Evolutionary conservation across 371 early-diverging fungal species (phyloP), one percentile per base, ranked within the genome.

Genomic region (Mucor circinelloides): DNA sequence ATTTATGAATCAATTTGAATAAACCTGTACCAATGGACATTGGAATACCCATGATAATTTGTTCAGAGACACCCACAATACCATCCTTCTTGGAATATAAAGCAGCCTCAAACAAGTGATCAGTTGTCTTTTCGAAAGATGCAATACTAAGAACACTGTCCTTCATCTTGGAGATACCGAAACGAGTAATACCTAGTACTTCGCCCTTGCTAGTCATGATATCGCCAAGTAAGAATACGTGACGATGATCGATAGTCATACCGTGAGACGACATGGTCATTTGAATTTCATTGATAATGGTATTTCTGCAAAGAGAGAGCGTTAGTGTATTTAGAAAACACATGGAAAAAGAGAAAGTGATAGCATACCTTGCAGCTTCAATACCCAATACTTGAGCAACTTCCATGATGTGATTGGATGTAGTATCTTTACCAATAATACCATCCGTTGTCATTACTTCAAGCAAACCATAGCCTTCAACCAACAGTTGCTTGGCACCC

Each of bases 121-220:
- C 99, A 0, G 97, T 95, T 2, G 99, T 99, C 87, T 98, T 98
- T 83, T 99, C 99, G 80, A 99, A 99, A 38, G 98, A 97, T 1
- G 99, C 99, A 72, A 99, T 87, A 97, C 99, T 99, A 67, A 99
- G 91, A n/a, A 99, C 99, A 73, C 94, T 93, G 76, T 97, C 97
- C 76, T 95, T 96, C 98, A 99, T 99, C 87, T 98, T 98, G 64
- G 96, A 93, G 64, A 99, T 96, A 80, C 99, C 99, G 83, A 96
- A 97, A 36, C 99, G 94, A 25, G 99, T 99, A 66, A 99, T 99
- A 70, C 99, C 99, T 27, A 99, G 82, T 4, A 99, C 92, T 81
- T 99, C 98, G 46, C 99, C 99, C 91, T 95, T 97, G 85, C 89
- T 96, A 2, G 97, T 94, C 99, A 99, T 99, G 60, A 99, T 91